A percentile compares a stretch with the other conserved stretches of the same genome.
Conservation (phyloP, 2,329 filamentous ascomycete species). For the Alternaria arborescens region DNA sequence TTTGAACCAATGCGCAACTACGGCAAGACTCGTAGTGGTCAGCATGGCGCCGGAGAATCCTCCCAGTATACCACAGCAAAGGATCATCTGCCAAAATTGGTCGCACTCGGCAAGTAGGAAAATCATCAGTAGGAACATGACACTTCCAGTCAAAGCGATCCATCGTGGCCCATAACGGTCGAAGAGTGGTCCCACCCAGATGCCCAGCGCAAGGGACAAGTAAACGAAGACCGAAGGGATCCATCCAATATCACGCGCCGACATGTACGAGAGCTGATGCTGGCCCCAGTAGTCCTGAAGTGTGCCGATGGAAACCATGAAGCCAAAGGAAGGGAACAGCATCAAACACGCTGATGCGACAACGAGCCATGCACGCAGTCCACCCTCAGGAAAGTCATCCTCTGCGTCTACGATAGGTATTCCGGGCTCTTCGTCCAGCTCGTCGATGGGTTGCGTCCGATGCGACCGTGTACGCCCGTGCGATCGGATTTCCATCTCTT, state of each 20-base stretch:
- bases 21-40: conserved; percentile 48
- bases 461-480: conserved; percentile 18
- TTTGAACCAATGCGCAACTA: conserved; percentile 53
- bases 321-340: conserved; percentile 47
- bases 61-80: conserved; percentile 52
- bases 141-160: conserved; percentile 44
- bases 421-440: conserved; percentile 18
- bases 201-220: conserved; percentile 80
- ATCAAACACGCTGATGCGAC: conserved; percentile 49
- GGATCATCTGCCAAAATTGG: conserved; percentile 55
- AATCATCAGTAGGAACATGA: conserved; percentile 38
- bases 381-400: conserved; percentile 51
- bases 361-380: conserved; percentile 52
- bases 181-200: conserved; percentile 84
- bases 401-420: conserved; percentile 33
- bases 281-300: conserved; percentile 81
- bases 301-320: conserved; percentile 66
- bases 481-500: conserved; percentile 16
- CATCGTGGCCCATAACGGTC: conserved; percentile 49
- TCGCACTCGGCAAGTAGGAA: conserved; percentile 46
- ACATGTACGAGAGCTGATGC: conserved; percentile 74
- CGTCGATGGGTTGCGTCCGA: conserved; percentile 6
- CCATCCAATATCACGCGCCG: conserved; percentile 76
- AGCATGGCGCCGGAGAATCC: conserved; percentile 52
- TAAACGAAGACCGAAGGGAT: conserved; percentile 89